Evolutionary conservation across 305 asterid genomes (phyloP), one percentile per base, ranked within the genome.

Genomic region (Fraxinus dipetala): DNA sequence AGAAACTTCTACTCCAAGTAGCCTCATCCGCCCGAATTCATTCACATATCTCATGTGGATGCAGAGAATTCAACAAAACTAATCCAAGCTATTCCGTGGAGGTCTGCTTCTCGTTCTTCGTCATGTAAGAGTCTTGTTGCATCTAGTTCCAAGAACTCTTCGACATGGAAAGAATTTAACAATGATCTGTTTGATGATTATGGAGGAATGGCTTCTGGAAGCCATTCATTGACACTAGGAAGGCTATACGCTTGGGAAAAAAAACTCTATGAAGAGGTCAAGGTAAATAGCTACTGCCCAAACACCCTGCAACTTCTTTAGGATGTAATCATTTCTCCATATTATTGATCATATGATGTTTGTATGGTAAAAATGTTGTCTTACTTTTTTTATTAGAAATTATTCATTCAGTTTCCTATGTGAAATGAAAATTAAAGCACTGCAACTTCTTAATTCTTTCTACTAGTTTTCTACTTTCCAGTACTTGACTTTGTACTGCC

Each of bases 241-340:
- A 89, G 98, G 81, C 86, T 93, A 28, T 95, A 91, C 82, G 98
- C 97, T 22, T 95, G 98, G 98, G 98, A 93, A 82, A 92, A 93
- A 90, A 95, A 95, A 83, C 94, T 95, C 26, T 92, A 87, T 73
- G 93, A 91, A 85, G 97, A 92, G 79, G 98, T 95, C 75, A 95
- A 93, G 97, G 98, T 95, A 87, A 54, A 61, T 54, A 48, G 11
- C 63, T 51, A 45, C 9, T 13, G 78, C 36, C 22, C 34, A 54
- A n/a, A 11, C 45, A 24, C 40, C 78, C 77, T 30, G 11, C 18
- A 48, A 48, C 72, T 26, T 65, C 45, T 22, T 63, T 14, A 32
- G 63, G 74, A 9, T 67, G 8, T 5, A 4, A 54, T n/a, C 65
- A n/a, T 54, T 54, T 54, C 24, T 54, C 20, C 26, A 5, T 16